Evolutionary conservation across 2,329 filamentous ascomycete genomes (phyloP), one percentile per base, ranked within the genome.

Genomic region (Elsinoe australis): DNA sequence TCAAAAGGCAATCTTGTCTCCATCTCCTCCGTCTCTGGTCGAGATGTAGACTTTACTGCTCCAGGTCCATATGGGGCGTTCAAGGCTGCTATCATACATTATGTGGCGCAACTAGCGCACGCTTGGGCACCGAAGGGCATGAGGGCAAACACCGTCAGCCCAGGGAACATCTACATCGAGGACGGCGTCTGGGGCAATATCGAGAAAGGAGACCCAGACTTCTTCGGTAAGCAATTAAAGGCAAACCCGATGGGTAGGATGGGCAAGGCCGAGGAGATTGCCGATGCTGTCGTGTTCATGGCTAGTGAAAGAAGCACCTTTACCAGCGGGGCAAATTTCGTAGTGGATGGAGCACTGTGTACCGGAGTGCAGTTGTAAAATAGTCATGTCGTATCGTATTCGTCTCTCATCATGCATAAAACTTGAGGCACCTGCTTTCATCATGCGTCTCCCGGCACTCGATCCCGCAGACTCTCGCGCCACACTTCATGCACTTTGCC

Each of bases 401-500:
- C 28, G 28, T 32, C 5, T 31, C 24, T 44, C 47, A 24, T 59
- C 56, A 64, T 47, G 60, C 62, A 51, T 64, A 65, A 50, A 66
- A 64, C 58, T 81, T 71, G 50, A 79, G 76, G 53, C 86, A 74
- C 56, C 81, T 83, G 56, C 84, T 83, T 63, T 85, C 82, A 47
- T 80, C 75, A 63, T 90, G 85, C 53, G 75, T 71, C 59, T 80
- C 79, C 57, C 87, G 72, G 58, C 85, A 89, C 51, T 85, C 81
- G 55, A 89, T 64, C 31, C 83, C 84, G 62, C 85, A 90, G n/a
- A 86, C 80, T 57, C 82, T 73, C 36, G 76, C 77, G n/a, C 84
- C 84, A 65, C 85, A 90, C 68, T 84, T 86, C 63, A 82, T 75
- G 67, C 85, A 90, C 64, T 75, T 76, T 36, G 87, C 80, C 32